Base-by-base conservation (phyloP, 495 filamentous ascomycete species). In the Penicillium riverlandense region DNA sequence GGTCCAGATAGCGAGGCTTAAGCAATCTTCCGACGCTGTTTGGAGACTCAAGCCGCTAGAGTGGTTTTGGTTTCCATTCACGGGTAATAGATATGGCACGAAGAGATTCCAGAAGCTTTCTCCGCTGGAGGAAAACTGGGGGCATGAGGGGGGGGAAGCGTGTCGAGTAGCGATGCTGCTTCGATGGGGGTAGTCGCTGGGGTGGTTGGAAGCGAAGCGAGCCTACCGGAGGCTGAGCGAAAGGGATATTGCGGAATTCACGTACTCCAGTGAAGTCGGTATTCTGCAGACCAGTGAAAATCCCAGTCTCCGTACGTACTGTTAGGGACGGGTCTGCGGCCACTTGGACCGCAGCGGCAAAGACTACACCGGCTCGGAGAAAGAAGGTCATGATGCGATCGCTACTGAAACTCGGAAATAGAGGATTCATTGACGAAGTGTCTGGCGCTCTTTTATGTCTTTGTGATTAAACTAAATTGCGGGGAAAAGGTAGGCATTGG, bases 1-100 rank as follows among this genome's bases (percentile, higher is more conserved):
- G 2, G 70, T 61, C 71, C 72, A 77, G 28, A 79, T 58, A 10
- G 66, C 63, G 28, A 78, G 58, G 29, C 57, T 64, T 27, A 79
- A 56, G 42, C 76, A 78, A 52, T 77, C 72, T 47, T 81, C 77
- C 8, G 44, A 47, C 22, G 30, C 35, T 8, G 16, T 38, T 37
- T 38, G 35, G 8, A 40, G 12, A 33, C 15, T 37, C n/a, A 47
- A 33, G n/a, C 38, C 38, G 13, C 16, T 41, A 5, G 30, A 30
- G 22, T 41, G 44, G 12, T 45, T 38, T 15, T 45, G 43, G 28
- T 38, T 38, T 22, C 43, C 43, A 45, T 45, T 45, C 10, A 31
- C 12, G 6, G 38, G 38, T 7, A 41, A 29, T 13, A 45, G 33
- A 12, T 47, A 36, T 12, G 38, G 37, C 6, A 34, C 29, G 11